Conservation (phyloP, 2,329 filamentous ascomycete genomes). For the Fusarium mundagurra region DNA sequence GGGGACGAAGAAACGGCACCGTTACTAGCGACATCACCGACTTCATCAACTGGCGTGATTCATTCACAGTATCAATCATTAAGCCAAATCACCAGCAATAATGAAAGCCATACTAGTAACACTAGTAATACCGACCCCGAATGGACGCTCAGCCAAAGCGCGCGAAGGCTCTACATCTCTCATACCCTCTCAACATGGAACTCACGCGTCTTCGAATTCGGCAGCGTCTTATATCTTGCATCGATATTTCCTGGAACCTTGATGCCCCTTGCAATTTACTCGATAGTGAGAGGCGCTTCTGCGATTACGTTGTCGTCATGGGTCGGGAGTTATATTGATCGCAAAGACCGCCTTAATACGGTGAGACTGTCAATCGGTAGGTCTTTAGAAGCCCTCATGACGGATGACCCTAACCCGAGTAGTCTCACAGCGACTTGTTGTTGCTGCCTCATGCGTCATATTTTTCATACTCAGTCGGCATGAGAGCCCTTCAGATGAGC, state of each 20-base stretch:
- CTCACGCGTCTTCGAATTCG: constrained; percentile 71
- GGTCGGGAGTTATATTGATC: constrained; percentile 70
- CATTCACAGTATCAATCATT: neutral
- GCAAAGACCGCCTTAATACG: constrained; percentile 58
- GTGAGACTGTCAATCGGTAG: constrained; percentile 60
- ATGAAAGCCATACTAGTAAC: neutral
- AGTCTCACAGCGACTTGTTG: constrained; percentile 54
- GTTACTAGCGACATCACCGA: constrained; percentile 9
- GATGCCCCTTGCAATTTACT: constrained; percentile 75
- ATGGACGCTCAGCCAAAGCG: constrained; percentile 34
- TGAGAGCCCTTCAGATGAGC: neutral
- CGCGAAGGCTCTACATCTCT: constrained; percentile 61
- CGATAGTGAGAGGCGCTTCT: constrained; percentile 66
- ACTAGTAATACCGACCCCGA: neutral
- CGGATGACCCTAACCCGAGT: neutral
- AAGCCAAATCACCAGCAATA: neutral
- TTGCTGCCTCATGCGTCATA: constrained; percentile 58
- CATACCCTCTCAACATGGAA: constrained; percentile 73
- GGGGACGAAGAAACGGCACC: constrained; percentile 25
- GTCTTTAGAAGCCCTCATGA: neutral
- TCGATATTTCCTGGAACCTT: constrained; percentile 67
- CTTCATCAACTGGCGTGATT: neutral
- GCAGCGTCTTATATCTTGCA: constrained; percentile 67
- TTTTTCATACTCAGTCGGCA: constrained; percentile 49
- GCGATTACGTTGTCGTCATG: constrained; percentile 68